Evolutionary conservation across 2,329 filamentous ascomycete species (phyloP).

Genomic region (Elsinoe ampelina): DNA sequence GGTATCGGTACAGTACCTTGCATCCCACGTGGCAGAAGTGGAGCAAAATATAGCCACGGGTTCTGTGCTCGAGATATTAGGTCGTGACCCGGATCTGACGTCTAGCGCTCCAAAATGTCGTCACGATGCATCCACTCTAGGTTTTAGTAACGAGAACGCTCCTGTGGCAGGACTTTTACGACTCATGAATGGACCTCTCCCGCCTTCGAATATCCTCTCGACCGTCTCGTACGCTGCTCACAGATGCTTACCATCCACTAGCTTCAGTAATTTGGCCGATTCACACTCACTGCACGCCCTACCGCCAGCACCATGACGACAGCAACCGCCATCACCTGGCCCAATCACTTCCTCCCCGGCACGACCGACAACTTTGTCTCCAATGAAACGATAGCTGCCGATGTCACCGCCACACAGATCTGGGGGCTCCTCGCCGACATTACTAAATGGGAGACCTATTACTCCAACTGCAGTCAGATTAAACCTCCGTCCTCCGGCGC

Average conservation of each 20-base stretch:
- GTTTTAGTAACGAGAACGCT: too few relatives aligned
- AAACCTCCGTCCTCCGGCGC: slow-evolving; percentile 22
- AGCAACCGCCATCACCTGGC: slow-evolving; percentile 26
- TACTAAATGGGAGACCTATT: slow-evolving; percentile 28
- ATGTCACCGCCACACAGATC: slow-evolving; percentile 24
- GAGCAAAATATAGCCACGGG: too few relatives aligned
- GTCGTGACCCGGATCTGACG: too few relatives aligned
- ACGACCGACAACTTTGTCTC: slow-evolving; percentile 31
- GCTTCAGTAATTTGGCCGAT: neutral
- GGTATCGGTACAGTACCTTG: too few relatives aligned
- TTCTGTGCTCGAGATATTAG: too few relatives aligned
- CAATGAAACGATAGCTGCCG: slow-evolving; percentile 27
- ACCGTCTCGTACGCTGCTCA: too few relatives aligned
- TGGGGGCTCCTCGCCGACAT: slow-evolving; percentile 28
- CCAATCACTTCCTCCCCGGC: slow-evolving; percentile 26
- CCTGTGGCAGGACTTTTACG: too few relatives aligned
- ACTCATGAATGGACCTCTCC: too few relatives aligned
- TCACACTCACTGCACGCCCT: neutral
- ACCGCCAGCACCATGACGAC: neutral
- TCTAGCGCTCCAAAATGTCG: too few relatives aligned
- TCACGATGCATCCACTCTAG: too few relatives aligned
- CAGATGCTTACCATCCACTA: slow-evolving; percentile 28
- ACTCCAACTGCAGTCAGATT: slow-evolving; percentile 26
- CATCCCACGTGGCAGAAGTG: too few relatives aligned
- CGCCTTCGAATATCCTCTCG: too few relatives aligned